Base-by-base conservation (phyloP, 2,329 filamentous ascomycete species). In the Colletotrichum phormii region DNA sequence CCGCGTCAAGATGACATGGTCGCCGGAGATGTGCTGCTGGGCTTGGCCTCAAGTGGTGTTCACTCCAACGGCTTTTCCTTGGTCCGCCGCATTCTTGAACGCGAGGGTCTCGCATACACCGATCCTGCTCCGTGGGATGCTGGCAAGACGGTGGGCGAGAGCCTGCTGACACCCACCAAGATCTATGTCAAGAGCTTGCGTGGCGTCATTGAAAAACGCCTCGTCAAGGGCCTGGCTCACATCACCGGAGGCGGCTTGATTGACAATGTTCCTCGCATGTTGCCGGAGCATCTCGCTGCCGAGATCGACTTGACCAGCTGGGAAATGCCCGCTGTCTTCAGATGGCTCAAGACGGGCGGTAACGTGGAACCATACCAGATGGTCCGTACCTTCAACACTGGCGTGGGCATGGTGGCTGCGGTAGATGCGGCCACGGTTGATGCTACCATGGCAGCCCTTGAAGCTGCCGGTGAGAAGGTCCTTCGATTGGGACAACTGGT, bases 51-150 rank as follows among this genome's bases (percentile, higher is more conserved):
- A 29, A 94, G 90, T 70, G 97, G 97, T 37, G 90, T 96, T 1
- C 97, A 99, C 86, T 98, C 95, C 42, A 99, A 99, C 83, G 97
- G 97, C 61, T 99, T 97, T 87, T 98, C 95, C 0, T 92, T 99
- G n/a, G 93, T 98, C 42, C 93, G 97, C 74, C 94, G 94, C 80
- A 95, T 98, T 78, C 88, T 98, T 75, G 91, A 94, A 77, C 88
- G 89, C 72, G 89, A 92, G 46, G 91, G 91, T 4, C 86, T 98
- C 5, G 85, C 85, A 55, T 98, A 95, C 85, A 86, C 89, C 13
- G 91, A 93, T 76, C 80, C 88, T 1, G 92, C 93, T 1, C 97
- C 97, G 1, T 99, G 97, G 95, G 87, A 92, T 74, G 79, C 81
- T 12, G 84, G 84, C 64, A 86, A 84, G 33, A 89, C 86, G 1